These are phyloP conservation scores for Hygrocybe punicea DNA, from an alignment of 768 basidiomycete genomes.

Conservation along the genomic window DNA sequence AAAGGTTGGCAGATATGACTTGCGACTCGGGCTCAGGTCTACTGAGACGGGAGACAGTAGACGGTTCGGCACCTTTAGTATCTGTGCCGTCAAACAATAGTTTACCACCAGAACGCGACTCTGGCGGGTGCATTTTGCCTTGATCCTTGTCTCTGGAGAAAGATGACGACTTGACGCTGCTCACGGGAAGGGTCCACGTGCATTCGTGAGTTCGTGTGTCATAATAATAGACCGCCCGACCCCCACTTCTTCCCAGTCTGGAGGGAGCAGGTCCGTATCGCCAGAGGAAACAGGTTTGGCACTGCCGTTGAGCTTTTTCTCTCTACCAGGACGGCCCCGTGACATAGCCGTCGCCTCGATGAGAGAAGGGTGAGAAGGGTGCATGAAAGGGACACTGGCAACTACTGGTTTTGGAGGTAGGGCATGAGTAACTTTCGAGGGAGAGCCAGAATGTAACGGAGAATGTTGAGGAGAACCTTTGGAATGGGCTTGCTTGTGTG, in stretches of 20 bases:
- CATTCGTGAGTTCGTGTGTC: conserved; percentile 54
- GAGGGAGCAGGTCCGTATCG: conserved; percentile 42
- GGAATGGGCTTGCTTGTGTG: conserved; percentile 1
- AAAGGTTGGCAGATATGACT: conserved; percentile 36
- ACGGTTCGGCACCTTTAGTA: background rate
- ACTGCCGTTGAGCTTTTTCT: conserved; percentile 35
- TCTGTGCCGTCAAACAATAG: background rate
- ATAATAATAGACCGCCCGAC: conserved; percentile 53
- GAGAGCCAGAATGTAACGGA: conserved; percentile 23
- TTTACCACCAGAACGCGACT: conserved; percentile 1
- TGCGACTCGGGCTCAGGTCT: conserved; percentile 14
- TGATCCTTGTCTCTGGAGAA: conserved; percentile 5
- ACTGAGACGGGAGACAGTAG: conserved; percentile 13
- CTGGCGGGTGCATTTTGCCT: background rate
- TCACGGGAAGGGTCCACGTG: conserved; percentile 55
- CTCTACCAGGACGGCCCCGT: conserved; percentile 40
- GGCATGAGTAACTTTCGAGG: conserved; percentile 54
- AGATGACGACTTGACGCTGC: conserved; percentile 23
- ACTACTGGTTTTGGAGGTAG: conserved; percentile 64
- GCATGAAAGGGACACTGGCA: conserved; percentile 48
- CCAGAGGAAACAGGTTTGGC: conserved; percentile 17
- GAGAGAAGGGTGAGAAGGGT: conserved; percentile 56
- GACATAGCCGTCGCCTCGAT: conserved; percentile 63
- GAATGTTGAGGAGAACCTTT: conserved; percentile 20
- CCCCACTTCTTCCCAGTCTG: conserved; percentile 60